Conservation (phyloP, 2,329 filamentous ascomycete genomes). For the Trichoderma atroviride region DNA sequence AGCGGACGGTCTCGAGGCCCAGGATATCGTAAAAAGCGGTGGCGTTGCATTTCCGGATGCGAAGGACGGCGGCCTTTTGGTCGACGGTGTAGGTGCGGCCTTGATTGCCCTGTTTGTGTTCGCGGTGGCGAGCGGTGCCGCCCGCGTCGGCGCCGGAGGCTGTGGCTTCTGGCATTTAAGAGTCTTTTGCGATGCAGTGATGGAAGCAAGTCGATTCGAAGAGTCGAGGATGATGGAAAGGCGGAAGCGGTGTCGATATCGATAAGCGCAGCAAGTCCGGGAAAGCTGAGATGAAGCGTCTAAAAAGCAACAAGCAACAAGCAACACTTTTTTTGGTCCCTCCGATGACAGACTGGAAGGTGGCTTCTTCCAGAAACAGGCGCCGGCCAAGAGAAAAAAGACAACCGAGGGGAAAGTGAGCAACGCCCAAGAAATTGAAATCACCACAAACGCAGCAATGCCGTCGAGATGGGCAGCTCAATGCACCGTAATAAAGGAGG, state of each 20-base stretch:
- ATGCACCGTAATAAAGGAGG: conserved; percentile 16
- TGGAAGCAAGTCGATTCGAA: neutral
- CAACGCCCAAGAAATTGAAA: neutral
- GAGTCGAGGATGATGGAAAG: neutral
- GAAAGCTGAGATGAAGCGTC: neutral
- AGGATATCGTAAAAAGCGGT: conserved; percentile 98
- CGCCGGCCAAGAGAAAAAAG: neutral
- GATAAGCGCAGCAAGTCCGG: neutral
- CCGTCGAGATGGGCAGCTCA: conserved; percentile 16
- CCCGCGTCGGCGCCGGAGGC: conserved; percentile 58
- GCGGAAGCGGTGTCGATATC: neutral
- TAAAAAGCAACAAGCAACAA: neutral
- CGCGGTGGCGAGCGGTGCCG: conserved; percentile 54
- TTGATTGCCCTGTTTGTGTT: conserved; percentile 76
- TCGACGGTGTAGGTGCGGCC: conserved; percentile 81
- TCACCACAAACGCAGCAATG: conserved; percentile 4
- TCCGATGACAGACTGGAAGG: conserved; percentile 17
- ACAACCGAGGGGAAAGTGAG: neutral
- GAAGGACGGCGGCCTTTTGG: conserved; percentile 87
- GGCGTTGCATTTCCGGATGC: conserved; percentile 79
- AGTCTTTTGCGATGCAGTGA: neutral
- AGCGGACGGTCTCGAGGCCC: conserved; percentile 65
- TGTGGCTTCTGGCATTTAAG: conserved; percentile 50
- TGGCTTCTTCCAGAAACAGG: conserved; percentile 25
- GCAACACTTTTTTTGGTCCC: neutral